Base-by-base conservation (phyloP, 805 yeast species). In the Wickerhamomyces queroliae region DNA sequence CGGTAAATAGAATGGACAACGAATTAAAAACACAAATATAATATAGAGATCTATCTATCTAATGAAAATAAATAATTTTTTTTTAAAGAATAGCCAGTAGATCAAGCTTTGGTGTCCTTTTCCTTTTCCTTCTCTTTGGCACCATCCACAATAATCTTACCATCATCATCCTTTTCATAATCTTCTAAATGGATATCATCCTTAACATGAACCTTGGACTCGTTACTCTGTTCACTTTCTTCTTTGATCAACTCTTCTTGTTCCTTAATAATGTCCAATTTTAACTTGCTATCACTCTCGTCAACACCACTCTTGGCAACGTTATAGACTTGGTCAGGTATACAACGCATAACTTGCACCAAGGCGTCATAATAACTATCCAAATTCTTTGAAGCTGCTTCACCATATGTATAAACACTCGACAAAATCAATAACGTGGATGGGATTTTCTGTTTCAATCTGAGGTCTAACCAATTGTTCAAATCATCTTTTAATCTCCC, bases 311-410 rank as follows among this genome's bases (percentile, higher is more conserved):
- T 74, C 63, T 88, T 95, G 49, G 96, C 93, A 50, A 88, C 96
- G 59, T 91, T 95, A 67, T 87, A 91, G 43, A 91, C 89, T 62
- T 91, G 96, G 54, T 88, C 95, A 23, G 99, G 99, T 52, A 91
- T 78, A 5, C 96, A 83, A 40, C 87, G 77, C 55, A 91, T 69
- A 19, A 91, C 97, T 16, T 91, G 88, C 49, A 83, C 69, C 47
- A 91, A 75, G 15, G 95, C 96, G 52, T 90, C 96, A 61, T 86
- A 87, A 58, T 85, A 83, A 33, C 70, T 56, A 44, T 76, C 74
- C 39, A 65, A 59, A 41, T 78, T 81, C 30, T 58, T 62, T 8
- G 70, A 61, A 24, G 82, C 71, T n/a, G n/a, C n/a, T 18, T 73
- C 77, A 46, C 89, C 88, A 58, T 93, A 91, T 21, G 93, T 83